phyloP scores from a whole-genome alignment of 176 grass and related monocot genomes.

The Oryza australiensis region DNA sequence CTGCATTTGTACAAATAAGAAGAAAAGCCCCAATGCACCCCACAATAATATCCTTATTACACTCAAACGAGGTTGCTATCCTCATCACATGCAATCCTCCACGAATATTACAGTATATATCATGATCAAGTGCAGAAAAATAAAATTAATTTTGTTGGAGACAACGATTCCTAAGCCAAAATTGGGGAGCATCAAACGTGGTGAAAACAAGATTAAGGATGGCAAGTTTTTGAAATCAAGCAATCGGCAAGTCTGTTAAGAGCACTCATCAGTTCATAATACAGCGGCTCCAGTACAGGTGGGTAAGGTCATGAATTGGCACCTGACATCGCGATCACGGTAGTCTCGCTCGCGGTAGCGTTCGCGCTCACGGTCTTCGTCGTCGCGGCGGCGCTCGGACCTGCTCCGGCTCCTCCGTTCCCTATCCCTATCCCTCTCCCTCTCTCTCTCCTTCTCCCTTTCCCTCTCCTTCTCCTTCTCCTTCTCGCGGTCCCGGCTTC shows the following conservation, averaged over 20 bases:
- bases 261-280: neutral
- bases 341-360: slow-evolving; percentile 57
- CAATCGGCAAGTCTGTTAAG: neutral
- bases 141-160: neutral
- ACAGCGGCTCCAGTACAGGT: neutral
- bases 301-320: slow-evolving; percentile 32
- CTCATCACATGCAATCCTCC: neutral
- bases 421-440: slow-evolving; percentile 42
- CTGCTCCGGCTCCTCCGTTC: slow-evolving; percentile 79
- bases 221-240: neutral
- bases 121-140: neutral
- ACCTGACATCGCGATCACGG: slow-evolving; percentile 80
- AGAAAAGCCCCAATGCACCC: neutral
- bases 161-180: neutral
- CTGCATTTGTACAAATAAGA: neutral
- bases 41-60: neutral
- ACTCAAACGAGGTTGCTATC: neutral
- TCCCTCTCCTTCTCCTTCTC: slow-evolving; percentile 46
- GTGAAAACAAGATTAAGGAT: neutral
- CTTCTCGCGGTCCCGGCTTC: slow-evolving; percentile 43
- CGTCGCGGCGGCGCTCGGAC: slow-evolving; percentile 56
- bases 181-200: neutral
- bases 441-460: slow-evolving; percentile 34
- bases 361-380: slow-evolving; percentile 59
- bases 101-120: neutral